Evolutionary conservation across 2,329 filamentous ascomycete species (phyloP), one percentile per base, ranked within the genome.

Genomic region (Arthroderma sp.): DNA sequence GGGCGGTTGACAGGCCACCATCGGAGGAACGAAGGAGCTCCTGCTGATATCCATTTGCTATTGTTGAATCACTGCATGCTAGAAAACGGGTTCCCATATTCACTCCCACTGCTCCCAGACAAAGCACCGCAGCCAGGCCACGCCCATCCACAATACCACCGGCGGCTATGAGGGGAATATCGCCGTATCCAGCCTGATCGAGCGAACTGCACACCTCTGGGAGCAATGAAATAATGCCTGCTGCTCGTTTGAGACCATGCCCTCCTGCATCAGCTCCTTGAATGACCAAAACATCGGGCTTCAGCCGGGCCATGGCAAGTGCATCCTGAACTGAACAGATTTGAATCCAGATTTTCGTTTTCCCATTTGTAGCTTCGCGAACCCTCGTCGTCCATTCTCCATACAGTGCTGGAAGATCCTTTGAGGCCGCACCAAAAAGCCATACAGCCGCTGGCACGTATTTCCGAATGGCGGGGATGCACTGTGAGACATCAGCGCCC

Each of bases 61-160:
- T 65, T 29, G 60, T 62, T 1, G 70, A 67, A 54, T 77, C 73
- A 0, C 55, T 51, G 3, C 62, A 57, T 1, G 76, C 77, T 0
- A 83, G 67, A 45, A 81, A 78, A 5, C 78, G 68, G 0, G 80
- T 83, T 0, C 81, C 81, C 65, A 84, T 68, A 0, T 68, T 74
- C 0, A 71, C 68, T 0, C 75, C 80, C 0, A 62, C 57, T 1
- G 74, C 73, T 0, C 75, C 74, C 0, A 77, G 62, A 1, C 64
- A 58, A 7, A 76, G 56, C 1, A 70, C 68, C 0, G 73, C 72
- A 5, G 69, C 69, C 0, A 68, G 60, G 0, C 72, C 72, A 15
- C 72, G 59, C 0, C 72, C 72, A 46, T 77, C 73, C 0, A 64
- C 61, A 28, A 77, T 69, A 1, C 73, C 73, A 3, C 74, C 74